Percentiles rank a stretch among this genome's conserved stretches.
Evolutionary conservation across 139 green algal species (phyloP).

Genomic region (Picochlorum costavermella): DNA sequence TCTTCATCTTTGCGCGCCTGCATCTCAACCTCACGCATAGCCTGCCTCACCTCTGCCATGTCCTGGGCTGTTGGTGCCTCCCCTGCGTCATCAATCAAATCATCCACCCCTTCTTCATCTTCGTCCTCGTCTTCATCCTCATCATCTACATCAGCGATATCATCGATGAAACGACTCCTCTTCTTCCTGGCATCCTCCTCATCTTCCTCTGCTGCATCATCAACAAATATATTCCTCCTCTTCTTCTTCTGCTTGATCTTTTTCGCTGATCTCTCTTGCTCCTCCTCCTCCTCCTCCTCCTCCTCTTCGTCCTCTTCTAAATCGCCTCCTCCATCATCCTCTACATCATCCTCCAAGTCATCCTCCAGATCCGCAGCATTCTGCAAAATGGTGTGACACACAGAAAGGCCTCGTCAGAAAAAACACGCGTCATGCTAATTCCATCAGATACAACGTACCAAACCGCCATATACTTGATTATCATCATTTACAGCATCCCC

Average conservation of each 20-base stretch:
- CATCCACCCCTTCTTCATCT: conserved; percentile 63
- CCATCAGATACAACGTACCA: no score
- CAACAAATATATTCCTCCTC: conserved; percentile 28
- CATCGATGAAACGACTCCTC: conserved; percentile 67
- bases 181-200: conserved; percentile 13
- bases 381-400: no score
- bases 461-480: no score
- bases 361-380: neutral
- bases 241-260: conserved; percentile 16
- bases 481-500: neutral
- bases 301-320: neutral
- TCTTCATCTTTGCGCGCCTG: conserved; percentile 42
- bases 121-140: conserved; percentile 80
- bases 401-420: no score
- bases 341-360: neutral
- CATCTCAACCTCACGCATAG: conserved; percentile 24
- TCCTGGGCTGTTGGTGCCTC: conserved; percentile 33
- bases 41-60: conserved; percentile 23
- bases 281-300: neutral
- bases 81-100: conserved; percentile 63
- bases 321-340: neutral
- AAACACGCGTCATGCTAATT: no score
- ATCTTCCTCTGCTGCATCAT: conserved; percentile 44
- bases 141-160: conserved; percentile 77
- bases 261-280: neutral